Conservation (phyloP, 2,329 filamentous ascomycete genomes). For the Graphilbum fragrans region DNA sequence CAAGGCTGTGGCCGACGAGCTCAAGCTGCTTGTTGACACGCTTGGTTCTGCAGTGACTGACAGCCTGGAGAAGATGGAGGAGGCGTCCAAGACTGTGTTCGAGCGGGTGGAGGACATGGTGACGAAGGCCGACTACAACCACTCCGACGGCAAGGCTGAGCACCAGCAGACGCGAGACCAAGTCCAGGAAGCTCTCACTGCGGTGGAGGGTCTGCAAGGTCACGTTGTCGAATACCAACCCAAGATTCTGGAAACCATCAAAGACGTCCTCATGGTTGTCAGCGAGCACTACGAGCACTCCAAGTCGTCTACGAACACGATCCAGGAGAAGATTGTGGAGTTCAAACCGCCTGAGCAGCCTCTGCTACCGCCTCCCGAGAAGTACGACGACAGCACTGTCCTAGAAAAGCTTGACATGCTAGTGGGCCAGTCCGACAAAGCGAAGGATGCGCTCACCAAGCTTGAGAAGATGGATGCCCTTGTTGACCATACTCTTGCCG, state of each 20-base stretch:
- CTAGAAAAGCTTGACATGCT: conserved; percentile 47
- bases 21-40: conserved; percentile 75
- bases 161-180: conserved; percentile 76
- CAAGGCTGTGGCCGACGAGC: conserved; percentile 73
- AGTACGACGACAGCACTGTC: conserved; percentile 52
- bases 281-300: conserved; percentile 83
- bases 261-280: conserved; percentile 73
- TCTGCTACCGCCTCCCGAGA: conserved; percentile 43
- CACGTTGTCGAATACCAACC: conserved; percentile 77
- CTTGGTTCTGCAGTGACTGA: conserved; percentile 72
- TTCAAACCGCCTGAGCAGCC: conserved; percentile 47
- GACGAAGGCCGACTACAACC: conserved; percentile 61
- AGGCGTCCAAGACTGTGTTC: conserved; percentile 80
- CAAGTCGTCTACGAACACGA: conserved; percentile 46
- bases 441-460: conserved; percentile 23
- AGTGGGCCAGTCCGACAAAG: conserved; percentile 66
- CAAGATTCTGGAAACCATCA: conserved; percentile 74
- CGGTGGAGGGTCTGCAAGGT: conserved; percentile 64
- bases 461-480: conserved; percentile 7
- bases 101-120: conserved; percentile 70
- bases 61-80: conserved; percentile 73
- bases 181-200: conserved; percentile 59
- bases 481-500: not conserved
- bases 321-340: conserved; percentile 49
- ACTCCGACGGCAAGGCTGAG: conserved; percentile 61